These are phyloP conservation scores for Volvariella volvacea DNA, from an alignment of 1,284 basidiomycete species.

Conservation along the genomic window DNA sequence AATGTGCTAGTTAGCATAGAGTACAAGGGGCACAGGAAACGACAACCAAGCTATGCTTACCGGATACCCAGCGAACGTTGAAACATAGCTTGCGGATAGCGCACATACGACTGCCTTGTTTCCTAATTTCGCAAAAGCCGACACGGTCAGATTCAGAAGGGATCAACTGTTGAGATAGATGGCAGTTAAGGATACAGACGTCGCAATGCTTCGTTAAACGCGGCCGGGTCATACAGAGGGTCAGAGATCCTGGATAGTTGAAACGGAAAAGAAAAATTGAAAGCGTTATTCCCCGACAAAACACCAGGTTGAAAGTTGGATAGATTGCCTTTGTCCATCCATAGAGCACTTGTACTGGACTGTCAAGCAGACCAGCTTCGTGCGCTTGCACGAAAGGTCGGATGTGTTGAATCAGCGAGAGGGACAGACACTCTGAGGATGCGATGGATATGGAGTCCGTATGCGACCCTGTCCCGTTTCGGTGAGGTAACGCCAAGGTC, in stretches of 20 bases:
- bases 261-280: slow-evolving; percentile 4
- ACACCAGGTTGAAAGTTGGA: background rate
- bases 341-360: slow-evolving; percentile 63
- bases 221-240: slow-evolving; percentile 53
- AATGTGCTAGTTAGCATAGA: too few species aligned
- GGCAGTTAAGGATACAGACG: slow-evolving; percentile 32
- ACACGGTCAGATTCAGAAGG: slow-evolving; percentile 8
- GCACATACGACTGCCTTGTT: slow-evolving; percentile 81
- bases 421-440: slow-evolving; percentile 11
- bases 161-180: slow-evolving; percentile 1
- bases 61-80: slow-evolving; percentile 78
- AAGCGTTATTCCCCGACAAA: slow-evolving; percentile 6
- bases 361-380: slow-evolving; percentile 55
- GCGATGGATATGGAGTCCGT: slow-evolving; percentile 12
- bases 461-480: slow-evolving; percentile 12
- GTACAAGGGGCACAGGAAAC: background rate
- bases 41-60: slow-evolving; percentile 32
- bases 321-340: slow-evolving; percentile 65
- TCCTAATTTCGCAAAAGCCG: slow-evolving; percentile 29
- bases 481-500: slow-evolving; percentile 19
- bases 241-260: slow-evolving; percentile 46
- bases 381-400: slow-evolving; percentile 43
- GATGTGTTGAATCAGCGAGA: slow-evolving; percentile 12
- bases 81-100: slow-evolving; percentile 75
- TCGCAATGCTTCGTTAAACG: slow-evolving; percentile 61